Conservation (phyloP, 1,284 basidiomycete species). For the Ganoderma resinaceum region DNA sequence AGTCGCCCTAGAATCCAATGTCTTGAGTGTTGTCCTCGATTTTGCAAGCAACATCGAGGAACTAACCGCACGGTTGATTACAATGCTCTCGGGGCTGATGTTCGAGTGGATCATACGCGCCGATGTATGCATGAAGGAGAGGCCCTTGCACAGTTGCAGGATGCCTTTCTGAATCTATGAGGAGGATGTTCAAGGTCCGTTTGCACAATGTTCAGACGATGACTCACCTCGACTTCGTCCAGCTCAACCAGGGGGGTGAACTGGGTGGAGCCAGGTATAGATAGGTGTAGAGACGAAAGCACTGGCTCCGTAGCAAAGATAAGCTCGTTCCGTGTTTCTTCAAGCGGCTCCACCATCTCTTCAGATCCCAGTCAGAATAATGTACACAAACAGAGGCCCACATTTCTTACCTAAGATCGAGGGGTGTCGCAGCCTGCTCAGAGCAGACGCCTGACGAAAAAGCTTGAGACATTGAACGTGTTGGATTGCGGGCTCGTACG, state of each 20-base stretch:
- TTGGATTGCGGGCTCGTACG: conserved; percentile 30
- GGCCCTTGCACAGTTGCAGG: conserved; percentile 91
- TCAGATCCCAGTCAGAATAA: conserved; percentile 17
- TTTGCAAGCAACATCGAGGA: conserved; percentile 1
- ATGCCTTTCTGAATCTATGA: conserved; percentile 95
- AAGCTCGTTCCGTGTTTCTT: conserved; percentile 89
- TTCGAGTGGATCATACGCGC: conserved; percentile 95
- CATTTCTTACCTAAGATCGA: conserved; percentile 79
- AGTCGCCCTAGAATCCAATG: conserved; percentile 79
- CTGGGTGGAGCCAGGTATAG: conserved; percentile 70
- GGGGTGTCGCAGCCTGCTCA: conserved; percentile 90
- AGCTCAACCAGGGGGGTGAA: conserved; percentile 69
- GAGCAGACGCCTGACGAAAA: conserved; percentile 74
- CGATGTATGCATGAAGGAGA: conserved; percentile 92
- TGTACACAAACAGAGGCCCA: neutral
- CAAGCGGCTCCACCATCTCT: conserved; percentile 98
- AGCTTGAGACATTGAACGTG: conserved; percentile 1
- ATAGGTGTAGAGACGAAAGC: conserved; percentile 77
- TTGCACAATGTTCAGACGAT: no score
- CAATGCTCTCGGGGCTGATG: conserved; percentile 82
- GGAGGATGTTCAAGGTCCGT: neutral
- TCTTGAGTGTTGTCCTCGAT: neutral
- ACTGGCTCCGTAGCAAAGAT: conserved; percentile 95
- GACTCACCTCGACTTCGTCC: conserved; percentile 88
- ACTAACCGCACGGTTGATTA: conserved; percentile 87